These are phyloP conservation scores for Penicillium verrucosum DNA, from an alignment of 2,329 filamentous ascomycete species.

Conservation along the genomic window DNA sequence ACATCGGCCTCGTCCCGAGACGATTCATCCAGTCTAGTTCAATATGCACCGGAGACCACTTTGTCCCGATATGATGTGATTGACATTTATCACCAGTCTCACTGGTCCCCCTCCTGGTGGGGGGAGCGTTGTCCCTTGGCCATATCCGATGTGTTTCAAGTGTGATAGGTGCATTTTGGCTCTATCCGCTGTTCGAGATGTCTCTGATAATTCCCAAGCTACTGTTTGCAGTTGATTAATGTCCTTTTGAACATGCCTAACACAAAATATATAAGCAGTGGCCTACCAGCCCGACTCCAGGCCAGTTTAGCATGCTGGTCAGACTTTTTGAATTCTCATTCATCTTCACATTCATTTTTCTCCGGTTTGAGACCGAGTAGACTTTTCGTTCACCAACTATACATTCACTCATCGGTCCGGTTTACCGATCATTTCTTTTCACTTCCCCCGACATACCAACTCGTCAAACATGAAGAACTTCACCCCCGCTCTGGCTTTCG, in stretches of 20 bases:
- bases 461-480: constrained; percentile 36
- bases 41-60: not conserved
- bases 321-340: constrained; percentile 17
- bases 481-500: constrained; percentile 42
- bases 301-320: constrained; percentile 13
- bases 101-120: constrained; percentile 9
- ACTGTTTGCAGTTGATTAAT: constrained; percentile 15
- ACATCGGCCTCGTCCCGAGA: constrained; percentile 16
- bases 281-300: not conserved
- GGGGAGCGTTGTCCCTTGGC: constrained; percentile 5
- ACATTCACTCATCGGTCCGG: constrained; percentile 17
- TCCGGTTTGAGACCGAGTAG: constrained; percentile 23
- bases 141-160: constrained; percentile 20
- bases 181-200: constrained; percentile 3
- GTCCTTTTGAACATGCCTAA: not conserved
- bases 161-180: not conserved
- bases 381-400: constrained; percentile 14
- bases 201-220: not conserved
- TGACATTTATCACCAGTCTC: constrained; percentile 8
- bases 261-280: constrained; percentile 10
- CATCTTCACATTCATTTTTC: constrained; percentile 17
- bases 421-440: constrained; percentile 21
- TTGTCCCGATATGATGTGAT: constrained; percentile 2
- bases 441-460: constrained; percentile 31
- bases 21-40: not conserved